Evolutionary conservation across 768 basidiomycete genomes (phyloP), one percentile per base, ranked within the genome.

Genomic region (Podaxis carcinomalis): DNA sequence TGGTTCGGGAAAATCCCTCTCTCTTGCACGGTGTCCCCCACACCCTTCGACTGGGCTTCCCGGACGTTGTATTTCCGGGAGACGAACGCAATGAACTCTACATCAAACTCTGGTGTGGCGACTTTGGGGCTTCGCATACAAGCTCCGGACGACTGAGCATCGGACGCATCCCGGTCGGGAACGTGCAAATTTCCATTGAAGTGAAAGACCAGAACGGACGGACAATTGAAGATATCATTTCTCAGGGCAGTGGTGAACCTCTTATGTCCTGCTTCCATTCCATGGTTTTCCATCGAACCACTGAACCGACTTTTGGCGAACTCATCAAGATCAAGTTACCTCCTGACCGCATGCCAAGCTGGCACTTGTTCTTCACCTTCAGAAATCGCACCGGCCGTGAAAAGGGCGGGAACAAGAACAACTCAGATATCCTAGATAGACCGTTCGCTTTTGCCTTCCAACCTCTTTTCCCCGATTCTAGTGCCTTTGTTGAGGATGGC

Each of bases 331-430:
- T 98, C 14, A 81, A 85, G 63, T 73, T 98, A 7, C 89, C 92
- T 21, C 74, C 79, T 11, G 78, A 86, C 7, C 82, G 84, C 6
- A 80, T 88, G 40, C 86, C 87, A 1, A 81, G 85, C 44, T 95
- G 92, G 85, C 96, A 98, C 69, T 75, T 98, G 13, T 98, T 96
- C 80, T 92, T 98, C 76, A 93, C 93, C 0, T 95, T 98, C 74
- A 85, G 92, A 42, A 88, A 93, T 69, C 88, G 89, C 39, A 76
- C 75, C 47, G 81, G 80, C 11, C 74, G 78, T 27, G 37, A 66
- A 47, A 71, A 73, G 14, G 23, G 44, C 14, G 42, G 51, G 23
- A 67, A 71, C 58, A 79, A 75, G 40, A 73, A 74, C 50, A 57
- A 67, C 36, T 66, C 69, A 3, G 86, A 85, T 28, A 68, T 67